These are phyloP conservation scores for Geotrichum candidum DNA, from an alignment of 1,139 yeast genomes.

Conservation along the genomic window DNA sequence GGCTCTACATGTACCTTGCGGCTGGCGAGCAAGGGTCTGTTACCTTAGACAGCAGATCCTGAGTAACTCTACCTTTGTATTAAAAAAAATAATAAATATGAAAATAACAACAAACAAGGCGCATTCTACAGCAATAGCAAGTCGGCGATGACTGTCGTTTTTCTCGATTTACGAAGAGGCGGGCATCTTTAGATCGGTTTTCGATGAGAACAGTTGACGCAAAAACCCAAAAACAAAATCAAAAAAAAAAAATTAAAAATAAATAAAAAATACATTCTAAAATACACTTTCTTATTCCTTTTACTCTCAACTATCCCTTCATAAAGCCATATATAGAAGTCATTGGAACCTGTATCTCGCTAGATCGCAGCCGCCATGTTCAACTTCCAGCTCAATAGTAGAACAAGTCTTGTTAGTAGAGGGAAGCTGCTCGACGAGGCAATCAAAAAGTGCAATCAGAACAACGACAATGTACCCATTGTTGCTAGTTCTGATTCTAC, in stretches of 20 bases:
- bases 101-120: no score
- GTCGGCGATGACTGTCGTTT: background rate
- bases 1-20: background rate
- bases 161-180: background rate
- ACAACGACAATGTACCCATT: background rate
- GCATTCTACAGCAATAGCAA: background rate
- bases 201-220: background rate
- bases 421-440: constrained; percentile 61
- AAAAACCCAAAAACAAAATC: background rate
- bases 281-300: background rate
- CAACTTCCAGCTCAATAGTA: constrained; percentile 62
- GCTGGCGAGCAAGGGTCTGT: no score
- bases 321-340: background rate
- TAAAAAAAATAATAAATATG: no score
- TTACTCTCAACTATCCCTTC: background rate
- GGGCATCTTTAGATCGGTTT: background rate
- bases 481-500: background rate
- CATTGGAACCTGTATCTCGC: background rate
- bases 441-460: background rate
- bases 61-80: no score
- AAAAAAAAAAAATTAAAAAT: background rate
- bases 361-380: background rate
- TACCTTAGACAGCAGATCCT: no score
- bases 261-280: background rate
- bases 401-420: constrained; percentile 78